phyloP scores from a whole-genome alignment of 1,284 basidiomycete genomes.

The Marasmius oreades region DNA sequence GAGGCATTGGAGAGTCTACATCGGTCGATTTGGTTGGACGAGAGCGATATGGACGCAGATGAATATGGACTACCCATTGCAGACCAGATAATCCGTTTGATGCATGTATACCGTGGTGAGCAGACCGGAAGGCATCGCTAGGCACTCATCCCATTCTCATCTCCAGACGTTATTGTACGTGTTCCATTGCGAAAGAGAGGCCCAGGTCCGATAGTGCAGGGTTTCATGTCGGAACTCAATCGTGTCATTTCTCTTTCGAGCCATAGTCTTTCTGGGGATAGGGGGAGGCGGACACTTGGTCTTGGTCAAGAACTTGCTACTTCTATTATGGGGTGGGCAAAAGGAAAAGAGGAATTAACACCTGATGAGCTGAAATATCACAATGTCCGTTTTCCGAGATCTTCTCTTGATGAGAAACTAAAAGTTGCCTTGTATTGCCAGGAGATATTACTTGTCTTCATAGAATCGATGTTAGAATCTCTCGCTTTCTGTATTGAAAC shows the following conservation, averaged over 20 bases:
- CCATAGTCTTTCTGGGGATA: neutral
- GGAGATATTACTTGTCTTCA: constrained; percentile 5
- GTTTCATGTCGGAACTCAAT: neutral
- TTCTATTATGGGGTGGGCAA: neutral
- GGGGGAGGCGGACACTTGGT: neutral
- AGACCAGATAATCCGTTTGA: constrained; percentile 4
- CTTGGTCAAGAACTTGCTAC: neutral
- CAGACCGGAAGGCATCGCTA: neutral
- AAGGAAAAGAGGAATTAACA: neutral
- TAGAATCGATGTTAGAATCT: constrained; percentile 2
- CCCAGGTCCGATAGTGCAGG: neutral
- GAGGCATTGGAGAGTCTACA: constrained; percentile 52
- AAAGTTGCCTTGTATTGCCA: neutral
- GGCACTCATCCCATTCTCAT: no score
- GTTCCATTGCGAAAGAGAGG: constrained; percentile 2
- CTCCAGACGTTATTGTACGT: neutral
- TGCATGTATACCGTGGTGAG: neutral
- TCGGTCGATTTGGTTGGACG: constrained; percentile 19
- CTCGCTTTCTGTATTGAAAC: constrained; percentile 1
- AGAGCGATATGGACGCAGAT: constrained; percentile 29
- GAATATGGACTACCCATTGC: neutral
- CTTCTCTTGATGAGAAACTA: neutral
- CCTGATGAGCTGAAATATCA: neutral
- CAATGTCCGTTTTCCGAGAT: neutral
- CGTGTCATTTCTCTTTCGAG: neutral